Percentiles rank a stretch among this genome's conserved stretches.
These are phyloP conservation scores for Coemansia sp. DNA, from an alignment of 192 early-diverging fungal genomes.

Conservation along the genomic window DNA sequence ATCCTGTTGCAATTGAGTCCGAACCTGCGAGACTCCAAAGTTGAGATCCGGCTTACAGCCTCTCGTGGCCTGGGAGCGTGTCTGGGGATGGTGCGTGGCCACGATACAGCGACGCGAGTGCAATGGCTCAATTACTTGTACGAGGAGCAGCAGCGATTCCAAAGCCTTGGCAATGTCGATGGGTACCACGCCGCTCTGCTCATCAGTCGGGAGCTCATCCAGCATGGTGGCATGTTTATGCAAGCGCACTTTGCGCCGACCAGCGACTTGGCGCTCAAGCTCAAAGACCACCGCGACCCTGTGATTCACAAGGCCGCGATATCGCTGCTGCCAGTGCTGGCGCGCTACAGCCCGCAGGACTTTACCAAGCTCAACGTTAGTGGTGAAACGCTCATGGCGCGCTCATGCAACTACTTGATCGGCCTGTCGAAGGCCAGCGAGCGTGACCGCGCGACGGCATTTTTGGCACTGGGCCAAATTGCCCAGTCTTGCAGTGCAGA, in stretches of 20 bases:
- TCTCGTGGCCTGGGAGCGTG: constrained; percentile 78
- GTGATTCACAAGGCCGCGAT: constrained; percentile 80
- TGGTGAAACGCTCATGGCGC: constrained; percentile 62
- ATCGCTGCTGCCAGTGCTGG: constrained; percentile 74
- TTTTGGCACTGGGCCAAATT: constrained; percentile 79
- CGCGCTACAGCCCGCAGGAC: constrained; percentile 65
- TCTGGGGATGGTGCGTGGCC: constrained; percentile 74
- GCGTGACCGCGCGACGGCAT: constrained; percentile 57
- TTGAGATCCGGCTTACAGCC: constrained; percentile 75
- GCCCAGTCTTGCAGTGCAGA: constrained; percentile 74
- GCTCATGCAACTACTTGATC: constrained; percentile 73
- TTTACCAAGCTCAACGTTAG: constrained; percentile 54
- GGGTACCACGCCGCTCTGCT: constrained; percentile 82
- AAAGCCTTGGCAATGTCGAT: constrained; percentile 70
- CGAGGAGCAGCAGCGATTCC: constrained; percentile 75
- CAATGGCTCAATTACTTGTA: constrained; percentile 74
- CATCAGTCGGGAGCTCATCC: constrained; percentile 72
- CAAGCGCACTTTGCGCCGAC: constrained; percentile 67
- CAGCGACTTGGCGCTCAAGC: constrained; percentile 69
- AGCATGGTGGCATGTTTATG: constrained; percentile 83
- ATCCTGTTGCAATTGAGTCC: constrained; percentile 88
- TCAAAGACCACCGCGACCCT: constrained; percentile 73
- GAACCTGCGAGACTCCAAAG: constrained; percentile 73
- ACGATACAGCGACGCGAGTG: constrained; percentile 63
- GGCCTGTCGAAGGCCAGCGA: constrained; percentile 64